A percentile compares a stretch with the other conserved stretches of the same genome.
Evolutionary conservation across 2,329 filamentous ascomycete genomes (phyloP).

Genomic region (Xylariaceae sp.): DNA sequence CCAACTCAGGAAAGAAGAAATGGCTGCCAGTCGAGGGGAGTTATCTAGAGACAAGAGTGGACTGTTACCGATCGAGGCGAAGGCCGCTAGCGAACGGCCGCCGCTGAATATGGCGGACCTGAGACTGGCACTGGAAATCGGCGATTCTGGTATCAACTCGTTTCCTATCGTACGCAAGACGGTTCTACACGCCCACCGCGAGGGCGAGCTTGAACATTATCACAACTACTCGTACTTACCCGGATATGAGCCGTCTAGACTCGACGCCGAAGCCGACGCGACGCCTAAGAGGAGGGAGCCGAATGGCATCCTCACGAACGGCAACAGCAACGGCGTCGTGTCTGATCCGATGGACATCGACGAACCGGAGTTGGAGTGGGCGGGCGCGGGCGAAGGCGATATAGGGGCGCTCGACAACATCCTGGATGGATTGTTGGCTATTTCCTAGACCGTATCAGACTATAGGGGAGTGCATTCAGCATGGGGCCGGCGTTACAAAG

Average conservation of each 20-base stretch:
- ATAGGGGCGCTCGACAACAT: conserved; percentile 53
- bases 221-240: conserved; percentile 57
- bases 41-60: conserved; percentile 72
- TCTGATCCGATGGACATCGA: conserved; percentile 61
- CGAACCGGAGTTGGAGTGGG: conserved; percentile 54
- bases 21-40: conserved; percentile 69
- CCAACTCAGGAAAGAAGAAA: conserved; percentile 74
- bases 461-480: conserved; percentile 6
- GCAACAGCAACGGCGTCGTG: conserved; percentile 43
- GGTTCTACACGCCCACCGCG: conserved; percentile 68
- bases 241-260: conserved; percentile 30
- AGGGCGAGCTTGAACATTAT: conserved; percentile 71
- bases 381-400: conserved; percentile 55
- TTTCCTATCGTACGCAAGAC: conserved; percentile 73
- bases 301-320: not conserved
- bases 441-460: conserved; percentile 25
- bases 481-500: conserved; percentile 16
- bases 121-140: conserved; percentile 70
- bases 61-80: conserved; percentile 76
- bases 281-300: conserved; percentile 1
- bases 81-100: conserved; percentile 67
- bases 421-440: conserved; percentile 55
- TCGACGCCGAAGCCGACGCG: conserved; percentile 32
- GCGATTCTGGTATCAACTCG: conserved; percentile 71
- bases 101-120: conserved; percentile 77